A percentile compares a stretch with the other conserved stretches of the same genome.
phyloP scores from a whole-genome alignment of 2,329 filamentous ascomycete genomes.

The Phoma sp. region DNA sequence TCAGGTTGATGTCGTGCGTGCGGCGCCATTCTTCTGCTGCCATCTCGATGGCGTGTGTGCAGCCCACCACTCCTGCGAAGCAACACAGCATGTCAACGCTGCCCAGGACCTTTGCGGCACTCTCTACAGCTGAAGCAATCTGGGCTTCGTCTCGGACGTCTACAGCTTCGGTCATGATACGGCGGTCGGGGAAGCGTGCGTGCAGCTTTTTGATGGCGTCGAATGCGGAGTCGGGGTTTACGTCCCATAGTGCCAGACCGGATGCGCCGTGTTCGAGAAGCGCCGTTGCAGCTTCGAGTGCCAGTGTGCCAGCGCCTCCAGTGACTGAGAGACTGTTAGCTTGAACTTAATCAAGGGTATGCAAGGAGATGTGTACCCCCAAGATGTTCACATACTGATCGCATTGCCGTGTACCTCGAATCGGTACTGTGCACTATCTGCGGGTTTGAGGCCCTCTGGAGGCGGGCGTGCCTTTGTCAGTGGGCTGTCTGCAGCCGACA shows the following conservation, averaged over 20 bases:
- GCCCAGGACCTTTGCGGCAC: conserved; percentile 55
- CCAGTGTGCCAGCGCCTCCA: conserved; percentile 70
- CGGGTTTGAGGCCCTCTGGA: conserved; percentile 50
- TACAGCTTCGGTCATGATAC: conserved; percentile 59
- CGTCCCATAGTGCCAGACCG: conserved; percentile 67
- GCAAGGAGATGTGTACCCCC: conserved; percentile 16
- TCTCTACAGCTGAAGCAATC: conserved; percentile 50
- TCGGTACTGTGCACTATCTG: conserved; percentile 54
- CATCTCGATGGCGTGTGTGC: conserved; percentile 66
- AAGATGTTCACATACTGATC: conserved; percentile 52
- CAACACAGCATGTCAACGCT: conserved; percentile 64
- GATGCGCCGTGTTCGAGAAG: conserved; percentile 71
- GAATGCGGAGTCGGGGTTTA: conserved; percentile 55
- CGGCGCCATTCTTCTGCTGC: conserved; percentile 64
- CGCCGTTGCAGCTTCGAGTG: conserved; percentile 63
- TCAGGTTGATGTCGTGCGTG: conserved; percentile 74
- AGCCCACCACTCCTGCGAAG: conserved; percentile 73
- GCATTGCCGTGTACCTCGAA: conserved; percentile 62
- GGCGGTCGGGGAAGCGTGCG: conserved; percentile 60
- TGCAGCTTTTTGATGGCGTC: conserved; percentile 56
- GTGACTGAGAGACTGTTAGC: conserved; percentile 56
- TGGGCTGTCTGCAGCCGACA: conserved; percentile 55
- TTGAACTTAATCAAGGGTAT: neutral
- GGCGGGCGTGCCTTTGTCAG: conserved; percentile 52
- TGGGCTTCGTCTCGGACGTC: conserved; percentile 64